phyloP scores from a whole-genome alignment of 352 stramenopile species.

The Phytophthora idaei region DNA sequence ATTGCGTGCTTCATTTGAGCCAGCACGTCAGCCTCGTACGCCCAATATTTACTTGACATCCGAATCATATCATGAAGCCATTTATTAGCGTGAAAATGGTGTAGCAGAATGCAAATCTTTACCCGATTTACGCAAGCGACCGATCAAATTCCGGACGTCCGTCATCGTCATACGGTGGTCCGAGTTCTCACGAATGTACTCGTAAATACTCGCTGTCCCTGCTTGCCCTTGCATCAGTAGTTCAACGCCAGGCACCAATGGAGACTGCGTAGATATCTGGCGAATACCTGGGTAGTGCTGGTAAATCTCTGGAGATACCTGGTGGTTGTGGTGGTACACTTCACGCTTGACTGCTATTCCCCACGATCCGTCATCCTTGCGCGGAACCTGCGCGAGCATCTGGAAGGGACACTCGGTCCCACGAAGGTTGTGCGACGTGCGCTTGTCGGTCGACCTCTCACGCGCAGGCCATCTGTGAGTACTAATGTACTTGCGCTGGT shows the following conservation, averaged over 20 bases:
- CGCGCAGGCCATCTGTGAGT: too few relatives aligned
- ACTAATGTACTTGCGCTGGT: too few relatives aligned
- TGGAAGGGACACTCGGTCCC: slow-evolving; percentile 1
- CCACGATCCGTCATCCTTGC: slow-evolving; percentile 1
- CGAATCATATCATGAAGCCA: not conserved
- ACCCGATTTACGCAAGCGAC: not conserved
- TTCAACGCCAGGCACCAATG: slow-evolving; percentile 9
- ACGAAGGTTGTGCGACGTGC: too few relatives aligned
- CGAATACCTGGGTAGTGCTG: too few relatives aligned
- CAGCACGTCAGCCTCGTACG: not conserved
- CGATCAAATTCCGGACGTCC: not conserved
- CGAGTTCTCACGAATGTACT: too few relatives aligned
- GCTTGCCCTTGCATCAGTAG: slow-evolving; percentile 9
- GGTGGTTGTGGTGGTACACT: slow-evolving; percentile 5
- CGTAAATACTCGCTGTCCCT: too few relatives aligned
- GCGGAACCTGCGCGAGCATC: slow-evolving; percentile 12
- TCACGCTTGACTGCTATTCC: slow-evolving; percentile 8
- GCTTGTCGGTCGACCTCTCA: too few relatives aligned
- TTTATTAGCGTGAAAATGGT: not conserved
- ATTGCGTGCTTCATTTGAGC: not conserved
- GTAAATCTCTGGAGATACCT: too few relatives aligned
- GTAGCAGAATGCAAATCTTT: not conserved
- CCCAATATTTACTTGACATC: not conserved
- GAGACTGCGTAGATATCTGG: slow-evolving; percentile 1
- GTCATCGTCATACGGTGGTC: slow-evolving; percentile 1